Evolutionary conservation across 306 rosid genomes (phyloP).

Genomic region (Clitoria ternatea): DNA sequence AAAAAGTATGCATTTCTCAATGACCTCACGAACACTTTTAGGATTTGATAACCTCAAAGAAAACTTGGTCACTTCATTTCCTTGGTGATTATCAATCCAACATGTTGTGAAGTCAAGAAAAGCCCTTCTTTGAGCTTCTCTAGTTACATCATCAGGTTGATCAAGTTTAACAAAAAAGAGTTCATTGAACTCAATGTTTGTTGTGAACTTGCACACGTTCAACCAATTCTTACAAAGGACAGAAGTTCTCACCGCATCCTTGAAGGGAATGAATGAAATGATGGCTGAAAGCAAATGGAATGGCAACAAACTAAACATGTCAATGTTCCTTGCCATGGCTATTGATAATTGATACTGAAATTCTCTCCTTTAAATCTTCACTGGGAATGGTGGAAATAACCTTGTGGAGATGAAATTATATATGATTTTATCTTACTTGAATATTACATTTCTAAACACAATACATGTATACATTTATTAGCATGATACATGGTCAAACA

Average conservation of each 20-base stretch:
- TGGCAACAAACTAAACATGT: background rate
- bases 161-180: background rate
- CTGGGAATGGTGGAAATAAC: too few relatives aligned
- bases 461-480: too few relatives aligned
- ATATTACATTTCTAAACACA: too few relatives aligned
- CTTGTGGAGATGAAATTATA: too few relatives aligned
- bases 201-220: background rate
- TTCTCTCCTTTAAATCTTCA: too few relatives aligned
- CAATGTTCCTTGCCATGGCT: background rate
- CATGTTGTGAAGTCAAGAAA: background rate
- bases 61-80: background rate
- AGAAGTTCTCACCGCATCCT: slow-evolving; percentile 12
- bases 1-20: background rate
- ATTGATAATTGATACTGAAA: too few relatives aligned
- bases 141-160: background rate
- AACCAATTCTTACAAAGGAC: background rate
- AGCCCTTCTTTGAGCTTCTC: background rate
- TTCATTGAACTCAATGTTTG: slow-evolving; percentile 20
- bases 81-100: background rate
- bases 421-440: too few relatives aligned
- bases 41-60: background rate
- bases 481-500: too few relatives aligned
- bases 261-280: slow-evolving; percentile 19
- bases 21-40: background rate
- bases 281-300: background rate